Base-by-base conservation (phyloP, 345 rosid genomes). In the Jatropha curcas region DNA sequence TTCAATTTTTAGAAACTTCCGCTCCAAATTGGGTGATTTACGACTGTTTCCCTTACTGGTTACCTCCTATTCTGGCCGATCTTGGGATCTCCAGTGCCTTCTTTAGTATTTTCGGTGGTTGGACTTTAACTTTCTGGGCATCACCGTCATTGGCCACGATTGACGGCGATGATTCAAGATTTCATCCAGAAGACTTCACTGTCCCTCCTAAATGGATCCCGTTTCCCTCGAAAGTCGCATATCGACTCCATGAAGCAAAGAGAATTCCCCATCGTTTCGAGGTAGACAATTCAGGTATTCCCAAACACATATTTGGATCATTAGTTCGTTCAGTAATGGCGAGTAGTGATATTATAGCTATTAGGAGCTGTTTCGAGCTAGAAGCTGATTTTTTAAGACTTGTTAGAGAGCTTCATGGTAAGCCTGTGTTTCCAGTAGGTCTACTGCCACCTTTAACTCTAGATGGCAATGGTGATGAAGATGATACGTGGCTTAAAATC, bases 351-450 rank as follows among this genome's bases (percentile, higher is more conserved):
- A 46, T 65, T 16, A 41, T 75, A 5, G 73, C 63, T 12, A 4
- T 46, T 4, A 43, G 73, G 27, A 57, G 72, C 50, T 74, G 65
- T 5, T 43, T 6, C 56, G 75, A 82, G 39, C 60, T 75, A 1
- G 82, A 82, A 48, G 22, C 75, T 9, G 70, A 75, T 0, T 66
- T 63, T 74, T 43, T 78, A n/a, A 68, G 37, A 0, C 70, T 75
- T 25, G 24, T 67, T 1, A 30, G 57, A 25, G 25, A 81, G 55
- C 67, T 77, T 28, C 59, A 78, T 46, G 28, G 51, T 7, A 75
- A 77, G 61, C 74, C 72, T 25, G 71, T 74, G 20, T 16, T 74
- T 45, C 77, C 76, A 10, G 5, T 30, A 2, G 77, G 81, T 34
- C 17, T 74, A 27, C 43, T 60, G 6, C 65, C 65, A 0, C 27